Percentiles rank a stretch among this genome's conserved stretches.
Conservation (phyloP, 2,329 filamentous ascomycete species). For the Geosmithia flava region DNA sequence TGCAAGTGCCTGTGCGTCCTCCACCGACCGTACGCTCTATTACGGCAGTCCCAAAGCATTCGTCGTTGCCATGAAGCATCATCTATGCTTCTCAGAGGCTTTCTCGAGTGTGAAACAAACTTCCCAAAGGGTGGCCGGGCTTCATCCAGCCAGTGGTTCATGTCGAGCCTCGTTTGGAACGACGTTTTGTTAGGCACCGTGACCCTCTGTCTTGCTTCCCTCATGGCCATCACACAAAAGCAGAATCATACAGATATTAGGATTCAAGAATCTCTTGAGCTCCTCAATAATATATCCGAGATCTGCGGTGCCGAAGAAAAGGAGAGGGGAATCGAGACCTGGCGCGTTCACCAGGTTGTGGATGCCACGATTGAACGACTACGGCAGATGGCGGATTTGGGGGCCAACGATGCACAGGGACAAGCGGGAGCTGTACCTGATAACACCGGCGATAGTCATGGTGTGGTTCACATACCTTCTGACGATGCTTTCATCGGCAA, state of each 20-base stretch:
- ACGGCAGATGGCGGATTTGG: not conserved
- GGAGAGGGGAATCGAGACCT: not conserved
- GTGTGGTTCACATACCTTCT: too few relatives aligned
- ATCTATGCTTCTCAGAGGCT: constrained; percentile 28
- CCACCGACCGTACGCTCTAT: constrained; percentile 33
- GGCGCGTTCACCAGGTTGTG: not conserved
- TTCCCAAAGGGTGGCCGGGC: constrained; percentile 35
- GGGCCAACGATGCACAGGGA: too few relatives aligned
- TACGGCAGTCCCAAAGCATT: constrained; percentile 9
- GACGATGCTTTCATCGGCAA: too few relatives aligned
- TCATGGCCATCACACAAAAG: not conserved
- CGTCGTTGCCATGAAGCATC: constrained; percentile 27
- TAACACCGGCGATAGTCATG: too few relatives aligned
- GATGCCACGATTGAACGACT: not conserved
- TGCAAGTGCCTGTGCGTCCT: constrained; percentile 36
- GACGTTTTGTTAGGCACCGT: constrained; percentile 48
- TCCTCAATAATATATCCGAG: not conserved
- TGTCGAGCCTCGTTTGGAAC: constrained; percentile 37
- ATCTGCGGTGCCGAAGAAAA: not conserved
- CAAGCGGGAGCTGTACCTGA: too few relatives aligned
- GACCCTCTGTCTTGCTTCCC: constrained; percentile 31
- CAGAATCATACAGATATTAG: not conserved
- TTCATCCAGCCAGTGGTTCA: constrained; percentile 37
- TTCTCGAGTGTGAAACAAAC: constrained; percentile 32
- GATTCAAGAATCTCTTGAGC: not conserved